Base-by-base conservation (phyloP, 306 rosid genomes). In the Potentilla sterilis region DNA sequence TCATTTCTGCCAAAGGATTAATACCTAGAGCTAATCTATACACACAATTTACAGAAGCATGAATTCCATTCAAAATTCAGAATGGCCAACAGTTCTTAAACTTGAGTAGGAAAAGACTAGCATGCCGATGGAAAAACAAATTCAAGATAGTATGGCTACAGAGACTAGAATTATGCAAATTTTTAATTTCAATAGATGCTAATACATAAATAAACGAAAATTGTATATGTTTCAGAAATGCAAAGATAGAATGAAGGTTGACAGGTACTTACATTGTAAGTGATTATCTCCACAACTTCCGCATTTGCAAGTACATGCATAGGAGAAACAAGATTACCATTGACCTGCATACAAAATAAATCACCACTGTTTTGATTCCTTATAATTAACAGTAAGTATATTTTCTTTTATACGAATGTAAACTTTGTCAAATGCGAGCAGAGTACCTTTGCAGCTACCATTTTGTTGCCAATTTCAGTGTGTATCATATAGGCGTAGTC, bases 401-500 rank as follows among this genome's bases (percentile, higher is more conserved):
- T 75, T 74, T 63, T 57, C 32, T 67, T 49, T 69, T 24, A 80
- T 37, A 78, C 42, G 3, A 43, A 77, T 76, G 8, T 16, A 8
- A 64, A 16, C 49, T 13, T 77, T 78, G 69, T 72, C 63, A 51
- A 72, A 61, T 54, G 41, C 51, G 48, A 61, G 66, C 72, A 59
- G 41, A 48, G 52, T 88, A 92, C 99, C 99, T 92, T 96, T 15
- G 99, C 98, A 59, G 99, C 99, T 69, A 92, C 98, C 97, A 90
- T 96, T 87, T 90, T 92, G 89, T 96, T 96, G 78, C 98, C 99
- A 77, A 96, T 82, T 85, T 92, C 99, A 75, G 99, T 96, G 89
- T 96, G 99, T 88, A 96, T 96, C 96, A 96, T 92, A 81, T 96
- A 96, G 55, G 99, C 98, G 77, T 96, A 96, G 83, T 96, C 99